Percentiles rank a stretch among this genome's conserved stretches.
Conservation (phyloP, 2,329 filamentous ascomycete species). For the Diplodia scrobiculata region DNA sequence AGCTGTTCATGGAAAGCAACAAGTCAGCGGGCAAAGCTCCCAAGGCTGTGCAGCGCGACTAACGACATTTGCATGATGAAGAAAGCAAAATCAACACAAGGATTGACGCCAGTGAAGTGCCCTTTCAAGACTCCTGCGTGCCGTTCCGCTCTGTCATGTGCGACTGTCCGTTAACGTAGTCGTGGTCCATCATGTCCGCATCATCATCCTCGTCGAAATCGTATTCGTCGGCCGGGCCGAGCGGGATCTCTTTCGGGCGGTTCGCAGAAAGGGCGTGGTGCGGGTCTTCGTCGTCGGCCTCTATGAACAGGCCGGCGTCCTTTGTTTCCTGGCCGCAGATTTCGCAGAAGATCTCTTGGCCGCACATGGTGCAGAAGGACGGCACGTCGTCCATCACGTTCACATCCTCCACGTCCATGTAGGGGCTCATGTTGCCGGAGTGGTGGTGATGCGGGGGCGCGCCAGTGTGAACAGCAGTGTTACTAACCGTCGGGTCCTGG, state of each 20-base stretch:
- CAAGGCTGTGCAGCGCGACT: slow-evolving; percentile 26
- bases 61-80: slow-evolving; percentile 27
- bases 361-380: slow-evolving; percentile 61
- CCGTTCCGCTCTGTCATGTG: slow-evolving; percentile 28
- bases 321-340: slow-evolving; percentile 54
- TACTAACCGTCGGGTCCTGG: slow-evolving; percentile 97
- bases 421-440: slow-evolving; percentile 29
- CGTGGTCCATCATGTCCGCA: slow-evolving; percentile 31
- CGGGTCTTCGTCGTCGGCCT: slow-evolving; percentile 44
- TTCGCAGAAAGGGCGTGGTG: slow-evolving; percentile 31
- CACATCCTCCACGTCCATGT: slow-evolving; percentile 32
- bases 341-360: slow-evolving; percentile 58
- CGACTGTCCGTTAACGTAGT: slow-evolving; percentile 3
- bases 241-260: slow-evolving; percentile 22
- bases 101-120: slow-evolving; percentile 1
- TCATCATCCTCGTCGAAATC: slow-evolving; percentile 30
- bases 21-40: slow-evolving; percentile 40
- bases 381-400: slow-evolving; percentile 40
- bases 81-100: slow-evolving; percentile 9
- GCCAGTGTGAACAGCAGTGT: slow-evolving; percentile 15
- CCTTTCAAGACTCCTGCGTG: slow-evolving; percentile 29
- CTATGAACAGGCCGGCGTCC: slow-evolving; percentile 49
- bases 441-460: slow-evolving; percentile 8
- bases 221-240: slow-evolving; percentile 14
- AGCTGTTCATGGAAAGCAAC: slow-evolving; percentile 69